Evolutionary conservation across 495 filamentous ascomycete genomes (phyloP).

Genomic region (Lichina pygmaea): DNA sequence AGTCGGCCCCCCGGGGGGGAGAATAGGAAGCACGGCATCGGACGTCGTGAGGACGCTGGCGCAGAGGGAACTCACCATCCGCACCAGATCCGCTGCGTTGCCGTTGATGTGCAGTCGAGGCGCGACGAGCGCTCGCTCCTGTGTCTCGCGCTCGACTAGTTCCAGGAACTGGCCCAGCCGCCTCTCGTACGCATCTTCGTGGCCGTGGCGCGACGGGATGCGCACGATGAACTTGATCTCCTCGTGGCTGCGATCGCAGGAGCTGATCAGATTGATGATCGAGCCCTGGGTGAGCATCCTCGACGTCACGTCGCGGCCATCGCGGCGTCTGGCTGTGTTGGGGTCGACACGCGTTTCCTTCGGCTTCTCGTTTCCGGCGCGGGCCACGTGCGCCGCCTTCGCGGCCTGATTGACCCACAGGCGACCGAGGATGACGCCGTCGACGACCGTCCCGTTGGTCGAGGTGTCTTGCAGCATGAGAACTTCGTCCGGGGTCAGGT

Average conservation of each 20-base stretch:
- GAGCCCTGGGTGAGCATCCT: slow-evolving; percentile 8
- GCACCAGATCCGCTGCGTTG: no score
- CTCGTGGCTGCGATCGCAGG: slow-evolving; percentile 5
- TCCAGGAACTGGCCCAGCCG: slow-evolving; percentile 26
- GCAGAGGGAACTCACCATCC: no score
- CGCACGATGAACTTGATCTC: slow-evolving; percentile 54
- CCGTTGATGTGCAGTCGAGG: no score
- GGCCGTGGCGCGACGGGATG: slow-evolving; percentile 40
- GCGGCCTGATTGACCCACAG: neutral
- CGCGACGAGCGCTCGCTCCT: neutral
- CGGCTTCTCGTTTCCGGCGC: neutral
- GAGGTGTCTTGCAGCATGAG: slow-evolving; percentile 83
- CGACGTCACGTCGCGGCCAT: neutral
- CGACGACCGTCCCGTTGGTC: slow-evolving; percentile 78
- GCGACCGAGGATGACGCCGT: slow-evolving; percentile 27
- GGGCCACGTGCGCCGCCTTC: slow-evolving; percentile 12
- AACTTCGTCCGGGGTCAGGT: slow-evolving; percentile 45
- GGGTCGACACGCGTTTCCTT: no score
- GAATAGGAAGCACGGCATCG: no score
- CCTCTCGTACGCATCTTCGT: slow-evolving; percentile 25
- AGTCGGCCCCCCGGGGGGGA: no score
- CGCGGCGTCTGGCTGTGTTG: no score
- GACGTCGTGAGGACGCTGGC: no score
- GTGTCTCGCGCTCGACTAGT: neutral
- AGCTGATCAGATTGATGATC: slow-evolving; percentile 8